Evolutionary conservation across 768 basidiomycete genomes (phyloP), one percentile per base, ranked within the genome.

Genomic region (Leccinum subtestaceum): DNA sequence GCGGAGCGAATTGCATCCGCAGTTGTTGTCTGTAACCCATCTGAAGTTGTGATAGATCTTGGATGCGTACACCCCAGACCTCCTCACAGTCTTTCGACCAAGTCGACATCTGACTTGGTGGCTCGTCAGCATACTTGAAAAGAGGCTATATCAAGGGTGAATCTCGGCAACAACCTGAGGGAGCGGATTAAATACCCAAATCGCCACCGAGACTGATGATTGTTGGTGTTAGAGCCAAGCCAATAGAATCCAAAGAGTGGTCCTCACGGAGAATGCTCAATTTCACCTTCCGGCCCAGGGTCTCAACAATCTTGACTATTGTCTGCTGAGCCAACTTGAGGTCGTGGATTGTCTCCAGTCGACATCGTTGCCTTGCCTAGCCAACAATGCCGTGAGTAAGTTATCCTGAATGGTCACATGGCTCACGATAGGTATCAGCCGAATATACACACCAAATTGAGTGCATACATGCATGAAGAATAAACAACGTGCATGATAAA

Each of bases 401-500:
- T 27, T 36, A 45, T 25, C 36, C 19, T 50, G 2, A 12, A 53
- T 8, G 23, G 31, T 17, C 46, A 19, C 25, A 13, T 45, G 11
- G 34, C 19, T 31, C 21, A 12, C 21, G 27, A 51, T 17, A 36
- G n/a, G 53, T 34, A 52, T 51, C 31, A 45, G 43, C 32, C 19
- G 40, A 57, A 57, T 57, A 52, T 60, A 78, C 82, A 74, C 66
- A 91, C 90, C 71, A 80, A 78, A 63, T 82, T 81, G 40, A 92
- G 68, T 19, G 83, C 85, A 55, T 91, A 77, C 32, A 81, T 75
- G 64, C 84, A 85, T 59, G 86, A 87, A 45, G 87, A 87, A 64
- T 92, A 83, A 61, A 87, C 76, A 48, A 84, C 77, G 70, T 93
- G 90, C 78, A 91, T 87, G 68, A 79, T 79, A 63, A 83, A 88